Percentiles rank a stretch among this genome's conserved stretches.
These are phyloP conservation scores for Musa schizocarpa DNA, from an alignment of 176 grass and related monocot genomes.

Conservation along the genomic window DNA sequence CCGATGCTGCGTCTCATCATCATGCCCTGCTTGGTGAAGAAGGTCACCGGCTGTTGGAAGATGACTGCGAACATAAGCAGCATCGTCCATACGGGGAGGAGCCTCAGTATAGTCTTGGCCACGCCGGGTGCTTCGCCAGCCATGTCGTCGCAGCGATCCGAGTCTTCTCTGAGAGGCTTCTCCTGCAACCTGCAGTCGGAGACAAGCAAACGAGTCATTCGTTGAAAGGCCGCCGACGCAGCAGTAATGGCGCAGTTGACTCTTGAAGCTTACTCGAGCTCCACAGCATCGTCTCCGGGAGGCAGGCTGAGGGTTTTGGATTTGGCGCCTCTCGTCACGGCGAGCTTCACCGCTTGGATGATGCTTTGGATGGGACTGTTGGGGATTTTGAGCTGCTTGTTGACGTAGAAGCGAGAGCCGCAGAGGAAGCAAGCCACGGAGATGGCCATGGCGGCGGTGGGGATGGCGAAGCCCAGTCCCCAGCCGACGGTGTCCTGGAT, in stretches of 20 bases:
- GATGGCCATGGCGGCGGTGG: slow-evolving; percentile 44
- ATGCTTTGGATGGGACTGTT: slow-evolving; percentile 15
- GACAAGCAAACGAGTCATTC: too few species aligned
- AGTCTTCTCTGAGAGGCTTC: slow-evolving; percentile 37
- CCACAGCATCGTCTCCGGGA: slow-evolving; percentile 5
- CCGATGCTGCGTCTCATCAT: slow-evolving; percentile 65
- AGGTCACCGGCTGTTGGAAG: slow-evolving; percentile 82
- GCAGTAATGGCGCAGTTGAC: too few species aligned
- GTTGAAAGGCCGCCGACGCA: too few species aligned
- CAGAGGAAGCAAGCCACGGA: slow-evolving; percentile 57
- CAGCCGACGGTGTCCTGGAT: slow-evolving; percentile 74
- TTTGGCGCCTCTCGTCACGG: background rate
- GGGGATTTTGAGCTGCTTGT: slow-evolving; percentile 22
- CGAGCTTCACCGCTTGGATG: slow-evolving; percentile 33
- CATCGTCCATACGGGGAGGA: slow-evolving; percentile 64
- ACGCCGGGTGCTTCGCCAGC: slow-evolving; percentile 33
- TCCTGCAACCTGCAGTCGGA: slow-evolving; percentile 45
- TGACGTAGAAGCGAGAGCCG: slow-evolving; percentile 42
- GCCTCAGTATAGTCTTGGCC: slow-evolving; percentile 36
- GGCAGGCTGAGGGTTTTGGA: slow-evolving; percentile 24
- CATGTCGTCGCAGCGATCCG: background rate
- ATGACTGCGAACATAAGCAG: slow-evolving; percentile 86
- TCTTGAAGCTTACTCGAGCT: slow-evolving; percentile 49
- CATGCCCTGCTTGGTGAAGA: slow-evolving; percentile 90
- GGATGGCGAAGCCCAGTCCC: slow-evolving; percentile 78